Conservation (phyloP, 208 protist species). For the Leishmania martiniquensis region DNA sequence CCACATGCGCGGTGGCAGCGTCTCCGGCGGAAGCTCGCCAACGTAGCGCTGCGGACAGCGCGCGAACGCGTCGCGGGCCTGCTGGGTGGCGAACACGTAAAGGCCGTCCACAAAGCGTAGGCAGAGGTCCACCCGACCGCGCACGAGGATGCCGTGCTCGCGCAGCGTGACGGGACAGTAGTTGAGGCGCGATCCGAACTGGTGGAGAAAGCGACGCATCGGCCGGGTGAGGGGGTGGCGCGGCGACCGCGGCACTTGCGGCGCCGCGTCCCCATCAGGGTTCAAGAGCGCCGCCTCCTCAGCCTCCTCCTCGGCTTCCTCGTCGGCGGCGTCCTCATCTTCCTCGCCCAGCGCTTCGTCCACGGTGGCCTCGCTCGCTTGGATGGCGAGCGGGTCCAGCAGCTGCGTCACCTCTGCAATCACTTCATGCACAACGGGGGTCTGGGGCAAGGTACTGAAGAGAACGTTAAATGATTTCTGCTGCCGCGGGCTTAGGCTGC, state of each 20-base stretch:
- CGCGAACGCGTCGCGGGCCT: slow-evolving; percentile 59
- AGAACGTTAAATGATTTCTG: slow-evolving; percentile 28
- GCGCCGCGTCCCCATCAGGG: slow-evolving; percentile 32
- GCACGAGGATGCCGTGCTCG: slow-evolving; percentile 69
- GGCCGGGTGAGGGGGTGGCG: slow-evolving; percentile 54
- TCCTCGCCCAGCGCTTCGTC: slow-evolving; percentile 43
- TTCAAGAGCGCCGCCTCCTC: slow-evolving; percentile 71
- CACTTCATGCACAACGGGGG: slow-evolving; percentile 35
- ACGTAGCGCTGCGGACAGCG: slow-evolving; percentile 73
- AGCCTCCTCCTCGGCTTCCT: slow-evolving; percentile 57
- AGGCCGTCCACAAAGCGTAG: slow-evolving; percentile 56
- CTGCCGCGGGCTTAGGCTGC: neutral
- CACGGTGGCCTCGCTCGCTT: slow-evolving; percentile 46
- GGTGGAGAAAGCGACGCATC: slow-evolving; percentile 64
- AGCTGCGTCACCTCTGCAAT: slow-evolving; percentile 45
- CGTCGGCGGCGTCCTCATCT: slow-evolving; percentile 53
- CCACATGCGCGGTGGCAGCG: slow-evolving; percentile 79
- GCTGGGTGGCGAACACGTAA: slow-evolving; percentile 83
- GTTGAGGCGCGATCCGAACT: slow-evolving; percentile 77
- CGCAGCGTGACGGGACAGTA: slow-evolving; percentile 89
- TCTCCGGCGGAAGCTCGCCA: slow-evolving; percentile 37
- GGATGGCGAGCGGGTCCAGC: slow-evolving; percentile 55
- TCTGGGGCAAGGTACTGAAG: slow-evolving; percentile 31
- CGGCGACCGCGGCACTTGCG: slow-evolving; percentile 1
- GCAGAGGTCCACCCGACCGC: slow-evolving; percentile 65